Conservation (phyloP, 768 basidiomycete species). For the Mycena kentingensis region DNA sequence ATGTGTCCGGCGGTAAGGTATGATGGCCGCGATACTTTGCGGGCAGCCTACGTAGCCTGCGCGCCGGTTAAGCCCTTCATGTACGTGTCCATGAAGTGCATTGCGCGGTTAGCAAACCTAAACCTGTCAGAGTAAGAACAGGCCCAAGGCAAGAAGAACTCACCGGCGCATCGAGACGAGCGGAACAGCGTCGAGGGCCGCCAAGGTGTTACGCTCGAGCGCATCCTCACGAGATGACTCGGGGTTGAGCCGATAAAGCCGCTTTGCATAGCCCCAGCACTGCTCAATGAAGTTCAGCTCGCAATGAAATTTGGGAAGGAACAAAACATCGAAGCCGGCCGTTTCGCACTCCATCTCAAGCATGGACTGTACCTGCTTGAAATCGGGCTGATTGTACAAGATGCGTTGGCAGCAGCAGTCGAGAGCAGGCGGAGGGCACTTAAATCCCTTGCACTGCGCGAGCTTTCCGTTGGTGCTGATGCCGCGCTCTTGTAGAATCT, state of each 20-base stretch:
- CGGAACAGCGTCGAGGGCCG: conserved; percentile 17
- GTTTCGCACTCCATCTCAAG: conserved; percentile 24
- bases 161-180: conserved; percentile 6
- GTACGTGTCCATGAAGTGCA: neutral
- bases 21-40: neutral
- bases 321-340: neutral
- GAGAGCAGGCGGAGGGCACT: conserved; percentile 9
- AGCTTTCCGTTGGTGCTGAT: neutral
- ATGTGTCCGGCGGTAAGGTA: neutral
- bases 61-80: neutral
- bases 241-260: neutral
- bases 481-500: conserved; percentile 15
- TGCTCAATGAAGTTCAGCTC: neutral
- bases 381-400: conserved; percentile 27
- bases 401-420: conserved; percentile 29
- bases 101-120: neutral
- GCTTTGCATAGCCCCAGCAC: neutral
- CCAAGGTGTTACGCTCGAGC: conserved; percentile 23
- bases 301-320: too few species aligned
- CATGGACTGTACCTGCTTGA: conserved; percentile 21
- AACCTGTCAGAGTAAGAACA: neutral
- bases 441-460: conserved; percentile 25
- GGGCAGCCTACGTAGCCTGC: neutral
- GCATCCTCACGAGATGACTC: conserved; percentile 12
- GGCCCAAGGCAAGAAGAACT: conserved; percentile 11